These are phyloP conservation scores for Solanum hybrid DNA, from an alignment of 305 asterid genomes.

Conservation along the genomic window DNA sequence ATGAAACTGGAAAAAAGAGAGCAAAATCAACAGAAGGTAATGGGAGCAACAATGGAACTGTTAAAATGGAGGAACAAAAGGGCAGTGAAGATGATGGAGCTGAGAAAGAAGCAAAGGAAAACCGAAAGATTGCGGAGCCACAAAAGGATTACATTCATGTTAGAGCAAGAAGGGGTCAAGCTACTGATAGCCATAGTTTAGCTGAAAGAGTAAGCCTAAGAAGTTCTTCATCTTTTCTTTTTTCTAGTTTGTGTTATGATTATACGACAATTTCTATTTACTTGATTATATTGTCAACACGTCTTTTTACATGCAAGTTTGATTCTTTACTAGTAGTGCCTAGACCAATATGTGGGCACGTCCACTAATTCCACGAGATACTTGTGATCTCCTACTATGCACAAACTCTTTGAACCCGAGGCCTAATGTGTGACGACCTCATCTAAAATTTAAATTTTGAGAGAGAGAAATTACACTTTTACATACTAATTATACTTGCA, in stretches of 20 bases:
- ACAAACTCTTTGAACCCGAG: neutral
- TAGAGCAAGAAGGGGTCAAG: constrained; percentile 92
- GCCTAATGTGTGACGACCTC: neutral
- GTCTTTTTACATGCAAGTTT: neutral
- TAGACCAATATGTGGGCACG: neutral
- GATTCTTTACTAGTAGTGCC: neutral
- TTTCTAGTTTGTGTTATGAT: neutral
- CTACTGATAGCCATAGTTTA: constrained; percentile 90
- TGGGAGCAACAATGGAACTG: neutral
- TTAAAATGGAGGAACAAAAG: constrained; percentile 5
- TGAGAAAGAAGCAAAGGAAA: constrained; percentile 16
- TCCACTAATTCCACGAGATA: neutral
- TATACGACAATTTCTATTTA: neutral
- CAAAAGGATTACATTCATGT: constrained; percentile 90
- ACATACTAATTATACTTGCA: neutral
- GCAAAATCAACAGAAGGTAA: constrained; percentile 26
- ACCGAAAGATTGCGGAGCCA: constrained; percentile 50
- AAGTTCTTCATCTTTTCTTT: neutral
- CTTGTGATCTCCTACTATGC: neutral
- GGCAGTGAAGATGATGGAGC: constrained; percentile 5
- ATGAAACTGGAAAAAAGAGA: constrained; percentile 33
- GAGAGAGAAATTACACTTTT: neutral
- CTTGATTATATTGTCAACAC: neutral
- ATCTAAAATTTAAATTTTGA: neutral
- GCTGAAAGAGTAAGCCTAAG: constrained; percentile 62